These are phyloP conservation scores for Elongisporangium prolatum DNA, from an alignment of 352 stramenopile genomes.

Conservation along the genomic window DNA sequence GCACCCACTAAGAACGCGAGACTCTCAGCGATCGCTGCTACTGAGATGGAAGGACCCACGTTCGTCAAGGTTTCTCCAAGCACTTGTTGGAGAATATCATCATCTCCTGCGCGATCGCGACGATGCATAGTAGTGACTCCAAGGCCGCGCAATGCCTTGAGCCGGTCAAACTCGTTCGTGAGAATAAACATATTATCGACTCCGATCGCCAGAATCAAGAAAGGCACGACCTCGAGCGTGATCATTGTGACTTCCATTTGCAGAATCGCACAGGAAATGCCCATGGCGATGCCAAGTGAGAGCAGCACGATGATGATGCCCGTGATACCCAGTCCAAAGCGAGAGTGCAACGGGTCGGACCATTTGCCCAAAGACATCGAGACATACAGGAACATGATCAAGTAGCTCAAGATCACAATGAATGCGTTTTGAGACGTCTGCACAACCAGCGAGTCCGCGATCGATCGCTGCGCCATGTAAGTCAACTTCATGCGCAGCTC, in stretches of 20 bases:
- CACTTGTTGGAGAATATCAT: slow-evolving; percentile 53
- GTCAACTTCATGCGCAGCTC: slow-evolving; percentile 55
- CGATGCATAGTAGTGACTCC: slow-evolving; percentile 21
- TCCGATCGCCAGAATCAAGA: slow-evolving; percentile 88
- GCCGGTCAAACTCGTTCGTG: slow-evolving; percentile 82
- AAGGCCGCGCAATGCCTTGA: slow-evolving; percentile 39
- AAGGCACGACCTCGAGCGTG: slow-evolving; percentile 88
- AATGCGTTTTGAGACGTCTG: slow-evolving; percentile 87
- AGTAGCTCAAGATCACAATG: slow-evolving; percentile 82
- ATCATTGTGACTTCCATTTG: slow-evolving; percentile 89
- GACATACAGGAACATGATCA: slow-evolving; percentile 91
- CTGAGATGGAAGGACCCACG: slow-evolving; percentile 82
- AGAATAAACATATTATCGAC: slow-evolving; percentile 94
- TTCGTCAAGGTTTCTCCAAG: slow-evolving; percentile 72
- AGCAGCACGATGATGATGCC: slow-evolving; percentile 85
- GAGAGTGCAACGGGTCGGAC: slow-evolving; percentile 59
- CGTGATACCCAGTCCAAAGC: slow-evolving; percentile 74
- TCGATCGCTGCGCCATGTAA: slow-evolving; percentile 84
- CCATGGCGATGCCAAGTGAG: slow-evolving; percentile 69
- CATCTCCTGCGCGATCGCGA: slow-evolving; percentile 26
- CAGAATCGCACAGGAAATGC: slow-evolving; percentile 54
- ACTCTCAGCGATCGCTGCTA: slow-evolving; percentile 79
- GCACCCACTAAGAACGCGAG: slow-evolving; percentile 79
- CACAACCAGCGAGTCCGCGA: slow-evolving; percentile 80
- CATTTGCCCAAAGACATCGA: slow-evolving; percentile 78